These are phyloP conservation scores for Trichaptum fuscoviolaceum DNA, from an alignment of 768 basidiomycete genomes.

Conservation along the genomic window DNA sequence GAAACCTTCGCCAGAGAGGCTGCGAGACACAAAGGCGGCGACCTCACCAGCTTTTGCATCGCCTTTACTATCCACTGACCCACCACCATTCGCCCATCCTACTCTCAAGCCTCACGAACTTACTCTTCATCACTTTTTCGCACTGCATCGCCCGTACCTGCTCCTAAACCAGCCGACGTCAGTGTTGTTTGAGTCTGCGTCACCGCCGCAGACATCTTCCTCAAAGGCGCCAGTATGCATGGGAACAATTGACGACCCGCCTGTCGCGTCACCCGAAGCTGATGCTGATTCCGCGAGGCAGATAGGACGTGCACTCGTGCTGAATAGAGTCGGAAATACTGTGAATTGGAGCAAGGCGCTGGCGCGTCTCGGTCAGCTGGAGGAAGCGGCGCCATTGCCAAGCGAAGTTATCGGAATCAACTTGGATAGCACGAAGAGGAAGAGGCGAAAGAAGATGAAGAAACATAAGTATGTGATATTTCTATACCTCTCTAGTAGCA, in stretches of 20 bases:
- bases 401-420: constrained; percentile 39
- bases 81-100: constrained; percentile 36
- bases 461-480: constrained; percentile 78
- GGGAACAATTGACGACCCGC: constrained; percentile 34
- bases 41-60: constrained; percentile 2
- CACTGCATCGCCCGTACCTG: constrained; percentile 73
- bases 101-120: constrained; percentile 60
- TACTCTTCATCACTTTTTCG: constrained; percentile 81
- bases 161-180: constrained; percentile 58
- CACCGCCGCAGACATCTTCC: constrained; percentile 10
- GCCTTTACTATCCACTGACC: constrained; percentile 2
- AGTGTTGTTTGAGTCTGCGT: constrained; percentile 43
- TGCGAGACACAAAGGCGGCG: neutral
- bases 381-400: constrained; percentile 43
- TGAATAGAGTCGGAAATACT: constrained; percentile 56
- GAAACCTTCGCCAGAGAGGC: constrained; percentile 8
- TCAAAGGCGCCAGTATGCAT: constrained; percentile 20
- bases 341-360: constrained; percentile 67
- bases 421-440: constrained; percentile 76
- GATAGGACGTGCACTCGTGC: constrained; percentile 68
- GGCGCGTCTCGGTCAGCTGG: constrained; percentile 56
- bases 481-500: constrained; percentile 9
- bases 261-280: constrained; percentile 55
- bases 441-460: constrained; percentile 91
- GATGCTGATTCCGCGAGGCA: constrained; percentile 79